Evolutionary conservation across 306 rosid genomes (phyloP), one percentile per base, ranked within the genome.

Genomic region (Fragaria ananassa): DNA sequence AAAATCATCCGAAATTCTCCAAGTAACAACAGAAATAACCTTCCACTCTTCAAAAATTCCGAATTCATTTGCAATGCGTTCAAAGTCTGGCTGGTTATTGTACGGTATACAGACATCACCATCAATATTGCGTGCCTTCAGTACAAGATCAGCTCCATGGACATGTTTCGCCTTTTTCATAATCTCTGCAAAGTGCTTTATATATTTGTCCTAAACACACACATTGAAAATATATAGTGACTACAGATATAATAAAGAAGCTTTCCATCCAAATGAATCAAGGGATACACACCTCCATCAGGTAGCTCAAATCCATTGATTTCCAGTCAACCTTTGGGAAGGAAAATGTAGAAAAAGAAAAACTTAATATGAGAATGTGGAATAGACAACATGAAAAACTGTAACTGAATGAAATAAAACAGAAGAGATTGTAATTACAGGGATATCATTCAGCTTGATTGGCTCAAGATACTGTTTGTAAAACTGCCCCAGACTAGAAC

Each of bases 1-100:
- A 25, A 64, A 41, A 49, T 9, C 10, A 5, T n/a, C 0, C 2
- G 4, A 25, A 14, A 74, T 42, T 42, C 77, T 58, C 29, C 68
- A 12, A 15, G 41, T 62, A 68, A 70, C 41, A 27, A 13, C 23
- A 62, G 49, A 67, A 83, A 78, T 70, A 72, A 93, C 98, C 98
- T 94, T 94, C 98, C 98, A 94, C 78, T 94, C 98, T 84, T 94
- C 88, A 72, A 94, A 94, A 76, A 94, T 86, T 82, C 97, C 97
- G 65, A 94, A 94, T 77, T 90, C 90, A 65, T 81, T 57, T 6
- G 98, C 98, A 51, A 92, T 85, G 81, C 80, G 85, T 79, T 89
- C 92, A 57, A 94, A 94, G 76, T 88, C 89, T 11, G 78, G 72
- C 75, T 90, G 95, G 88, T 92, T 87, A 49, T 21, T 54, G 77